These are phyloP conservation scores for Dryadomyces sulphureus DNA, from an alignment of 2,329 filamentous ascomycete species.

Conservation along the genomic window DNA sequence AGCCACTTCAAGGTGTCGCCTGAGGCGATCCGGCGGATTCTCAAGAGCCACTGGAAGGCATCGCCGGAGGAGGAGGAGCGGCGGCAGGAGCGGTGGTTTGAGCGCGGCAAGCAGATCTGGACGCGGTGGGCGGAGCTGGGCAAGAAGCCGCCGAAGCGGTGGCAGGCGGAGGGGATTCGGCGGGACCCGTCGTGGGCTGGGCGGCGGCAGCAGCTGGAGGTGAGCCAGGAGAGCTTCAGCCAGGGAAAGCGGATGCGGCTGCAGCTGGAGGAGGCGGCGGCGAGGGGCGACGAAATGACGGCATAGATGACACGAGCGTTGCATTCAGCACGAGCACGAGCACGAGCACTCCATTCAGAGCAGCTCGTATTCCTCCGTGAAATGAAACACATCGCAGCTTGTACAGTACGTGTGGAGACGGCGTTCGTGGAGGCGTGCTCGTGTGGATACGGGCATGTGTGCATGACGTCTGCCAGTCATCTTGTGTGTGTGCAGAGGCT, in stretches of 20 bases:
- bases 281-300: no score
- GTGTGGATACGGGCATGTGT: not conserved
- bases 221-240: not conserved
- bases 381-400: no score
- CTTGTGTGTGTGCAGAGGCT: no score
- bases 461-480: not conserved
- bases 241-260: not conserved
- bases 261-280: not conserved
- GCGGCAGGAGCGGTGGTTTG: slow-evolving; percentile 46
- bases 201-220: slow-evolving; percentile 3
- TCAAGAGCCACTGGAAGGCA: slow-evolving; percentile 65
- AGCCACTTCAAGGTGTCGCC: slow-evolving; percentile 72
- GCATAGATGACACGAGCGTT: no score
- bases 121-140: slow-evolving; percentile 42
- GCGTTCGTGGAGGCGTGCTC: not conserved
- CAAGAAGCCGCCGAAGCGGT: slow-evolving; percentile 44
- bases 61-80: slow-evolving; percentile 37
- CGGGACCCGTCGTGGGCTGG: slow-evolving; percentile 10
- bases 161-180: slow-evolving; percentile 36
- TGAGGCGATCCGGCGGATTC: slow-evolving; percentile 75
- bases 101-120: slow-evolving; percentile 46
- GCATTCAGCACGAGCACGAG: no score
- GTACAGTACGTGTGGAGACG: not conserved
- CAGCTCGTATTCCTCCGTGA: no score
- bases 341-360: no score